These are phyloP conservation scores for Colletotrichum tropicicola DNA, from an alignment of 2,329 filamentous ascomycete species.

Conservation along the genomic window DNA sequence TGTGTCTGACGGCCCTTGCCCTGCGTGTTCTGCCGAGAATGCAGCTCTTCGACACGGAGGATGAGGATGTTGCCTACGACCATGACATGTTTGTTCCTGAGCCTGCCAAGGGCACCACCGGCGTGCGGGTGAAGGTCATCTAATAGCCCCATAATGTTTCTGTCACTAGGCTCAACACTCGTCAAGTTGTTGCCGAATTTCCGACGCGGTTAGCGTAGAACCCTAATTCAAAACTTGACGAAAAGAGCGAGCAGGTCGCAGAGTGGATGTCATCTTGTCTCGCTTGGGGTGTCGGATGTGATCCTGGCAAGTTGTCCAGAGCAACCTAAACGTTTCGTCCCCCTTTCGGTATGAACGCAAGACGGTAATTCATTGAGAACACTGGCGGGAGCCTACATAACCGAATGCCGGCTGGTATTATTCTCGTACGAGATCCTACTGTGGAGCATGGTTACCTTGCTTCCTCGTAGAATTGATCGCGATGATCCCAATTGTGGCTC, in stretches of 20 bases:
- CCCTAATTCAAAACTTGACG: background rate
- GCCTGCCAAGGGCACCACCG: constrained; percentile 23
- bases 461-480: background rate
- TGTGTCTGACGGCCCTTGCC: constrained; percentile 32
- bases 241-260: background rate
- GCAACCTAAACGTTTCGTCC: background rate
- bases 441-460: background rate
- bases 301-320: background rate
- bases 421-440: background rate
- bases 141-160: no score
- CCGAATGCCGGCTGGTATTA: background rate
- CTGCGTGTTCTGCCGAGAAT: constrained; percentile 37
- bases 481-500: constrained; percentile 20
- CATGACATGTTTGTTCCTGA: constrained; percentile 38
- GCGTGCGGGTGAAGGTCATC: constrained; percentile 20
- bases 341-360: background rate
- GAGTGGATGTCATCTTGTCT: background rate
- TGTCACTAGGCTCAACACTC: no score
- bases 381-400: background rate
- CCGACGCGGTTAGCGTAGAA: background rate
- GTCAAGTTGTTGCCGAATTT: background rate
- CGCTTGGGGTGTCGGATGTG: background rate
- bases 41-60: constrained; percentile 39
- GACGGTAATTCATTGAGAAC: no score
- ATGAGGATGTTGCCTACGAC: constrained; percentile 39